Conservation (phyloP, 2,329 filamentous ascomycete species). For the Alternaria burnsii region DNA sequence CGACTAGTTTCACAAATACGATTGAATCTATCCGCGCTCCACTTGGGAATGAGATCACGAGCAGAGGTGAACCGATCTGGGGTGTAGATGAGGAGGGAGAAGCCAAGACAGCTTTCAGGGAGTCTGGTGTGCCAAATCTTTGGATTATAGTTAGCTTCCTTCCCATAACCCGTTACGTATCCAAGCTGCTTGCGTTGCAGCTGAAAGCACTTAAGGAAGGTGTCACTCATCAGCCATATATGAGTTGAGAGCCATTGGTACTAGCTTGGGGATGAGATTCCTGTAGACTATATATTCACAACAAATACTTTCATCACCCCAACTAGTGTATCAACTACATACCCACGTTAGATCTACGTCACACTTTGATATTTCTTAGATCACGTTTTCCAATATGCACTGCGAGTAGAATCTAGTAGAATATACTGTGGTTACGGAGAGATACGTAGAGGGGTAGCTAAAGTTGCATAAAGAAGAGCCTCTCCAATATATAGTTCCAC, state of each 20-base stretch:
- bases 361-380: too few species aligned
- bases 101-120: conserved; percentile 26
- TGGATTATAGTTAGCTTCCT: conserved; percentile 17
- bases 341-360: too few species aligned
- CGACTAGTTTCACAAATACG: conserved; percentile 71
- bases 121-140: conserved; percentile 17
- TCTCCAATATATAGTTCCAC: too few species aligned
- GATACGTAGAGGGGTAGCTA: too few species aligned
- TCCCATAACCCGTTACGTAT: conserved; percentile 7
- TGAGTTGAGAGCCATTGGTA: background rate
- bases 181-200: conserved; percentile 16
- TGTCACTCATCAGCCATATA: conserved; percentile 3
- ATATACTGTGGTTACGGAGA: too few species aligned
- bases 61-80: conserved; percentile 59
- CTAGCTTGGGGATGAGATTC: background rate
- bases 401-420: too few species aligned
- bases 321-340: too few species aligned
- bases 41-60: conserved; percentile 71
- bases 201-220: conserved; percentile 14
- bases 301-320: too few species aligned
- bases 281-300: too few species aligned
- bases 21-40: conserved; percentile 66
- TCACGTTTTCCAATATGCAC: too few species aligned
- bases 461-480: too few species aligned
- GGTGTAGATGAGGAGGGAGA: conserved; percentile 48